A percentile compares a stretch with the other conserved stretches of the same genome.
These are phyloP conservation scores for Aspergillus sclerotioniger DNA, from an alignment of 495 filamentous ascomycete species.

Conservation along the genomic window DNA sequence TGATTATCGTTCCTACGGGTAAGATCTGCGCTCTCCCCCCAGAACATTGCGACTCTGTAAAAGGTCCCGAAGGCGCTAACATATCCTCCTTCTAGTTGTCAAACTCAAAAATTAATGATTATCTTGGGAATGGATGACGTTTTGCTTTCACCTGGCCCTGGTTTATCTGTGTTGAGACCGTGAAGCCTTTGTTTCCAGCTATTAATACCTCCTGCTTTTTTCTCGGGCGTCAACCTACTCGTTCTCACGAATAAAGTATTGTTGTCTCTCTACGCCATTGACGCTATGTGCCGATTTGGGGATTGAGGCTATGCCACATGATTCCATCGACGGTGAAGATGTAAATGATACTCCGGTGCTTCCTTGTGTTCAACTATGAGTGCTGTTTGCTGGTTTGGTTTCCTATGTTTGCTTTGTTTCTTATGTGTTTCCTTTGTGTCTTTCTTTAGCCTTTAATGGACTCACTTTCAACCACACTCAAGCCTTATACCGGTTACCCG, in stretches of 20 bases:
- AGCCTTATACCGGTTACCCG: not conserved
- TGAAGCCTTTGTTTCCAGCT: constrained; percentile 40
- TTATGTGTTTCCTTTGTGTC: constrained; percentile 13
- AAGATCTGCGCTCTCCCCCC: constrained; percentile 27
- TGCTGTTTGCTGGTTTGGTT: constrained; percentile 23
- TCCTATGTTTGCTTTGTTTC: constrained; percentile 10
- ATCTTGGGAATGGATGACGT: constrained; percentile 30
- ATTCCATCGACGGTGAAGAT: constrained; percentile 39
- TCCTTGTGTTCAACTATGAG: constrained; percentile 37
- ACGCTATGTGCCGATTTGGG: constrained; percentile 31
- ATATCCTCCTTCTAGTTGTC: constrained; percentile 24
- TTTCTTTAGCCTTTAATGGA: constrained; percentile 9
- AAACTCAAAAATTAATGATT: constrained; percentile 35
- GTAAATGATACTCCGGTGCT: constrained; percentile 49
- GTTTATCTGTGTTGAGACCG: constrained; percentile 31
- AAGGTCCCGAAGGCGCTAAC: constrained; percentile 19
- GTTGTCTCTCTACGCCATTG: constrained; percentile 32
- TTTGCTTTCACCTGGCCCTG: constrained; percentile 26
- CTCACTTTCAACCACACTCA: not conserved
- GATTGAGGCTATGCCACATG: constrained; percentile 26
- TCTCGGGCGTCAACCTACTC: constrained; percentile 34
- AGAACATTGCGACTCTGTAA: constrained; percentile 1
- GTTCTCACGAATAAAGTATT: constrained; percentile 45
- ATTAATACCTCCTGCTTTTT: constrained; percentile 45
- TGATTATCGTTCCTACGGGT: constrained; percentile 92